Evolutionary conservation across 768 basidiomycete species (phyloP).

Genomic region (Mycena alexandri): DNA sequence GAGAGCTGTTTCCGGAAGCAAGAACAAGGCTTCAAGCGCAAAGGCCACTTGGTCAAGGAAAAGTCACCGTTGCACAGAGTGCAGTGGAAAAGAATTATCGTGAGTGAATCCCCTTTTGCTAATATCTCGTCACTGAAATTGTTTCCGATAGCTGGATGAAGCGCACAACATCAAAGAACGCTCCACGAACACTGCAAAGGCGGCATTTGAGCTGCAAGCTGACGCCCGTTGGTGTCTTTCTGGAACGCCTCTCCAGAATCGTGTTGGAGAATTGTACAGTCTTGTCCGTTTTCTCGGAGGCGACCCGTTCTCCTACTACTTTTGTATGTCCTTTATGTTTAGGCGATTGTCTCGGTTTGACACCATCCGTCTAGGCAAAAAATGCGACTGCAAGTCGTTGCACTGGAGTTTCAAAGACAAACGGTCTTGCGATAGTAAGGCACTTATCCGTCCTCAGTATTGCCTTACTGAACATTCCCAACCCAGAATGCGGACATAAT

Average conservation of each 20-base stretch:
- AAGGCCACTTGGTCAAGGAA: slow-evolving; percentile 87
- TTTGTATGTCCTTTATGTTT: slow-evolving; percentile 66
- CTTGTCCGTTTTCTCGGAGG: slow-evolving; percentile 93
- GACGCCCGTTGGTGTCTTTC: slow-evolving; percentile 95
- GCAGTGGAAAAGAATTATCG: slow-evolving; percentile 86
- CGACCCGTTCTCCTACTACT: slow-evolving; percentile 92
- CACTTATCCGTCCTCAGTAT: background rate
- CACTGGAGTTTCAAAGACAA: slow-evolving; percentile 95
- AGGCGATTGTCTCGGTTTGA: slow-evolving; percentile 5
- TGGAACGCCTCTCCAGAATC: slow-evolving; percentile 96
- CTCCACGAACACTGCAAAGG: slow-evolving; percentile 94
- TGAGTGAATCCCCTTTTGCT: slow-evolving; percentile 49
- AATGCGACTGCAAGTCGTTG: slow-evolving; percentile 92
- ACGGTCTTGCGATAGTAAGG: slow-evolving; percentile 82
- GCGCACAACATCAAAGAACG: slow-evolving; percentile 99
- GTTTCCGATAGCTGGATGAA: slow-evolving; percentile 80
- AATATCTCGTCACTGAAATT: slow-evolving; percentile 8
- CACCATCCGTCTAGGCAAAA: slow-evolving; percentile 71
- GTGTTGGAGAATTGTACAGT: slow-evolving; percentile 99
- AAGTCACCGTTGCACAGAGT: slow-evolving; percentile 87
- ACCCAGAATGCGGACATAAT: slow-evolving; percentile 82
- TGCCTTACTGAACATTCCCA: slow-evolving; percentile 10
- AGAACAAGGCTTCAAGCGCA: slow-evolving; percentile 90
- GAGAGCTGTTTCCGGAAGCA: slow-evolving; percentile 94
- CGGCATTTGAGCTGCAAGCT: slow-evolving; percentile 89